Base-by-base conservation (phyloP, 2,329 filamentous ascomycete genomes). In the Venturiaceae sp. region DNA sequence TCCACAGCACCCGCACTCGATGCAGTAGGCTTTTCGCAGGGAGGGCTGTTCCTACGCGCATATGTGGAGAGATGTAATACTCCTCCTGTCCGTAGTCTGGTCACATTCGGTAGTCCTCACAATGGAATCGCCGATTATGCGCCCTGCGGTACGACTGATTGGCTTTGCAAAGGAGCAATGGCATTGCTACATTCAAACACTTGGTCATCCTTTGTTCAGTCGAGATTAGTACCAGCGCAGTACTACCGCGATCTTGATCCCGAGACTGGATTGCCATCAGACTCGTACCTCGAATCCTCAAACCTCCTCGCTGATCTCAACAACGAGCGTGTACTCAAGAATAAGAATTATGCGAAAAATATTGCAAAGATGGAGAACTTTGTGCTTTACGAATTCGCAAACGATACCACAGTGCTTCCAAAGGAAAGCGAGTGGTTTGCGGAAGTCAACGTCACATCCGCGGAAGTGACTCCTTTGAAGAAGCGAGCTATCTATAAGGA, bases 291-390 rank as follows among this genome's bases (percentile, higher is more conserved):
- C 21, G 83, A 85, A 64, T 71, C 83, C 68, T 94, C 88, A 66
- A 92, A 92, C 70, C 96, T 95, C 72, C 78, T 99, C 8, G 94
- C 92, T 9, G 92, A 97, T 69, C 86, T 97, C 74, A 99, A 99
- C 74, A 97, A 97, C 71, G 94, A 99, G 80, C 81, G 92, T 11
- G 67, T 64, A 53, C 61, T 76, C 58, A 95, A 95, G 81, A 96
- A 91, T 66, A 66, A 73, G 36, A 79, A 75, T 13, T 99, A 97
- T 72, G 84, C 81, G 68, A 72, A 80, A 65, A 88, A 92, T 68
- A 64, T 99, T 53, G 80, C 79, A 7, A 72, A 67, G 34, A 70
- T 99, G 68, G 82, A 88, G 66, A 87, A 86, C 65, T 87, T 97
- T 63, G 90, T 88, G 62, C 88, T 97, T 87, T 91, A 88, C 70